Base-by-base conservation (phyloP, 2,329 filamentous ascomycete genomes). In the Neodidymelliopsis sp. region DNA sequence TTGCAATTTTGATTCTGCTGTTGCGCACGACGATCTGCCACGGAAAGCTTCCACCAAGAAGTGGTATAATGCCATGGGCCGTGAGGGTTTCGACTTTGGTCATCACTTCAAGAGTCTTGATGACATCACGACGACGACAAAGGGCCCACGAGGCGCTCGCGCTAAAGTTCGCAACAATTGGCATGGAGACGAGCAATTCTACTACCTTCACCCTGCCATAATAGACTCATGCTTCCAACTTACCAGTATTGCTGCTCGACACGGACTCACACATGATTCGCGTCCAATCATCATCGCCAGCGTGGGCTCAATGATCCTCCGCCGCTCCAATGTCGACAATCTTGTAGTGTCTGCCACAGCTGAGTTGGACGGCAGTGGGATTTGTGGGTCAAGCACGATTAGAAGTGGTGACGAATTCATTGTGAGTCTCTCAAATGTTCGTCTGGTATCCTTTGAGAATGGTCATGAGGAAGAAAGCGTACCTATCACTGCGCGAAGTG, bases 71-170 rank as follows among this genome's bases (percentile, higher is more conserved):
- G 28, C 40, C 12, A 15, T 13, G 6, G 16, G 10, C 8, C 15
- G 10, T n/a, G 29, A 33, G n/a, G 40, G 40, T 12, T 9, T 43
- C 12, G 19, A 16, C 10, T 45, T 29, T n/a, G 41, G 41, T 18
- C 41, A 30, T 12, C 7, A 1, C 11, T 45, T 45, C n/a, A 13
- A 28, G 5, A 23, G 41, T 6, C 25, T 45, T 16, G 7, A 37
- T 13, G 33, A 45, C 27, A 30, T 45, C 23, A n/a, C n/a, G 9
- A 28, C 31, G 31, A 6, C 31, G n/a, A 35, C 31, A 15, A 46
- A 46, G 2, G 23, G 27, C 10, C 23, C 23, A 25, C 7, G 7
- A 25, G 11, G 23, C 7, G 23, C 11, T 8, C 23, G 23, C n/a
- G 23, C 23, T 7, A 25, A 7, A 25, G 11, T 25, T 7, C 7